A percentile compares a stretch with the other conserved stretches of the same genome.
Evolutionary conservation across 108 stramenopile genomes (phyloP).

Genomic region (Licmophora abbreviata): DNA sequence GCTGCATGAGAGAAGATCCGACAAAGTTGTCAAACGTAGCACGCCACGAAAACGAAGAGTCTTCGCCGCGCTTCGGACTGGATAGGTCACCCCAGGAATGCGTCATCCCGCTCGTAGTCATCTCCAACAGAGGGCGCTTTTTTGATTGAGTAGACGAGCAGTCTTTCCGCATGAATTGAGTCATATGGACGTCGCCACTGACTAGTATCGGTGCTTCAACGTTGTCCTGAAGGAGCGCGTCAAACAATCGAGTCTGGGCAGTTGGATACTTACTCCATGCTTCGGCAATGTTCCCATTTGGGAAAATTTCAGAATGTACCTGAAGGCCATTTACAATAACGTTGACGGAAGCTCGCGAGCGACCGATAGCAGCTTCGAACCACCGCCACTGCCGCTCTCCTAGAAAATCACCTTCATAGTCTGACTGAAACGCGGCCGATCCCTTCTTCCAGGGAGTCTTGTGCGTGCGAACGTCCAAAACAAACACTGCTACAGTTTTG

Average conservation of each 20-base stretch:
- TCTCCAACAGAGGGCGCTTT: conserved; percentile 46
- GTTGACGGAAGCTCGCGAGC: conserved; percentile 65
- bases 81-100: conserved; percentile 49
- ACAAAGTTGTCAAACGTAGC: conserved; percentile 12
- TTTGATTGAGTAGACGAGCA: conserved; percentile 12
- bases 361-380: conserved; percentile 56
- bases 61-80: conserved; percentile 11
- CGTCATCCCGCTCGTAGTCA: conserved; percentile 70
- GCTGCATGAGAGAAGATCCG: conserved; percentile 6
- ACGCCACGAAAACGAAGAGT: background rate
- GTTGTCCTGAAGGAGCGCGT: conserved; percentile 37
- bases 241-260: conserved; percentile 32
- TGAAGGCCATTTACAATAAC: conserved; percentile 71
- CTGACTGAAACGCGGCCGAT: background rate
- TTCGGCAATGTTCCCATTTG: conserved; percentile 51
- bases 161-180: conserved; percentile 63
- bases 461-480: conserved; percentile 62
- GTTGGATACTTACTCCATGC: conserved; percentile 54
- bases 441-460: conserved; percentile 66
- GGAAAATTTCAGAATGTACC: conserved; percentile 43
- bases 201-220: conserved; percentile 48
- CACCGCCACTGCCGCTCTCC: conserved; percentile 81
- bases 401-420: conserved; percentile 56
- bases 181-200: conserved; percentile 77
- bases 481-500: conserved; percentile 64